Evolutionary conservation across 148 eudicot genomes (phyloP), one percentile per base, ranked within the genome.

Genomic region (Heliosperma pusillum): DNA sequence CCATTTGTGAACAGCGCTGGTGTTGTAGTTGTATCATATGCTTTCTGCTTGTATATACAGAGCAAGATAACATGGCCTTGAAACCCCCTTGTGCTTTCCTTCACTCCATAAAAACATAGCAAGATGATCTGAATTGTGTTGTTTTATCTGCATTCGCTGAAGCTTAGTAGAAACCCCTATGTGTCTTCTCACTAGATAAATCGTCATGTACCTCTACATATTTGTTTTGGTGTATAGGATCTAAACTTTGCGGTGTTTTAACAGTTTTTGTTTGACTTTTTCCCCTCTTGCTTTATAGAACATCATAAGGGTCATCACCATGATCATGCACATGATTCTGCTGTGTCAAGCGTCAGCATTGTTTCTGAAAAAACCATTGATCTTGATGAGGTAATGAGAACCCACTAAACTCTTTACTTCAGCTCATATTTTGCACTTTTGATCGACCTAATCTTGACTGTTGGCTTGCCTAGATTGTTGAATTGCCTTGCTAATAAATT

Each of bases 341-440:
- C 93, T 58, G 95, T 93, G 47, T 81, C 97, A 79, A 93, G 98
- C 74, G 89, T 93, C 76, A 93, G 97, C 81, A 89, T 93, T 73
- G 97, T 93, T 81, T 86, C 90, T 1, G 98, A 93, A 82, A 94
- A 91, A 71, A 79, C 74, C 69, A 85, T 93, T 75, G 98, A 93
- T 80, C 92, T 91, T 75, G 95, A 93, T 60, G 97, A 93, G 89
- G 98, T 93, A 89, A 82, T 70, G 70, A 68, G 1, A 36, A 67
- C 40, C 22, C 16, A n/a, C 26, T 44, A 29, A 73, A 58, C 24
- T 11, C 15, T 68, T 42, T 17, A 59, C 7, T 29, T 30, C 65
- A 53, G n/a, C 65, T 17, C 53, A 12, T 42, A 13, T 5, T 53
- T 78, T 50, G 11, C 44, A 20, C 53, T 10, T 17, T 6, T 20